Conservation (phyloP, 139 green algal genomes). For the Chlorella vulgaris region DNA sequence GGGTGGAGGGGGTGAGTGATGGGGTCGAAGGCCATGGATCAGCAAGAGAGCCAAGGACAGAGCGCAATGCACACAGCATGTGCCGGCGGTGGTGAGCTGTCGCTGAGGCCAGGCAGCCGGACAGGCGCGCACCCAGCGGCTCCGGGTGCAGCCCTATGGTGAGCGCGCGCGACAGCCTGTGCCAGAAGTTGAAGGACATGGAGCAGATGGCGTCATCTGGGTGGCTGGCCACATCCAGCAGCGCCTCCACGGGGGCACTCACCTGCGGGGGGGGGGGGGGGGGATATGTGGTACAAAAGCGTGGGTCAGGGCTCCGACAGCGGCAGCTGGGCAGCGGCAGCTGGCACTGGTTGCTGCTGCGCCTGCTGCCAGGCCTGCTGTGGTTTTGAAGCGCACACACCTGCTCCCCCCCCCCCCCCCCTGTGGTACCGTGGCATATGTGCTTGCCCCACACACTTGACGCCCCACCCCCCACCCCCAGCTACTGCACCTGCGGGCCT, state of each 20-base stretch:
- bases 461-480: background rate
- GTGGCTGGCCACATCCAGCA: conserved; percentile 86
- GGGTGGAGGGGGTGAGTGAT: background rate
- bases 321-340: too few relatives aligned
- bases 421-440: too few relatives aligned
- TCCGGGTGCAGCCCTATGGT: conserved; percentile 40
- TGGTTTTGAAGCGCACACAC: too few relatives aligned
- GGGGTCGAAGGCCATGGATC: background rate
- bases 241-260: conserved; percentile 76
- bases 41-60: too few relatives aligned
- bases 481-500: conserved; percentile 49
- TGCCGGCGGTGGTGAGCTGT: too few relatives aligned
- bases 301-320: too few relatives aligned
- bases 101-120: background rate
- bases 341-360: too few relatives aligned
- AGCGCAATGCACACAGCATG: too few relatives aligned
- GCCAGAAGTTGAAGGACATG: conserved; percentile 95
- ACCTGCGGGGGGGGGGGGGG: conserved; percentile 9
- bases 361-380: too few relatives aligned
- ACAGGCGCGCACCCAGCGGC: conserved; percentile 16
- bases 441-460: background rate
- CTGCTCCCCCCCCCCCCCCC: too few relatives aligned
- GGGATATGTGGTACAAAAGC: background rate
- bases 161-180: conserved; percentile 64
- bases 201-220: conserved; percentile 76